Base-by-base conservation (phyloP, 2,329 filamentous ascomycete genomes). In the Zymoseptoria ardabiliae region DNA sequence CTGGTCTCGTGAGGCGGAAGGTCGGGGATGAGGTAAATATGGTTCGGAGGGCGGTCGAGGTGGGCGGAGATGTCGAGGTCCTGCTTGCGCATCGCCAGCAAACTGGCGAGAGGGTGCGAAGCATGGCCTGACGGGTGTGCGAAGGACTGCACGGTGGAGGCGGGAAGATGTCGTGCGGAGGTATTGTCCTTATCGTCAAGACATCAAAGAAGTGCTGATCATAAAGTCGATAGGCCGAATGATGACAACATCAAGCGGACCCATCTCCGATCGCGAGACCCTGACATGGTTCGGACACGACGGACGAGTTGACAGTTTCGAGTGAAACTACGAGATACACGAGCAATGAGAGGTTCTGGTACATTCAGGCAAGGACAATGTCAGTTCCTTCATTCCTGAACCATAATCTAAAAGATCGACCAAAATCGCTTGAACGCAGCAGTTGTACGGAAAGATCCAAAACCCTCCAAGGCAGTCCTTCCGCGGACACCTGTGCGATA, bases 1-100 rank as follows among this genome's bases (percentile, higher is more conserved):
- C 48, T 22, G 23, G 45, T 30, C 3, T 48, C n/a, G 56, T 56
- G 41, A 2, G 51, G 30, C 10, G 57, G n/a, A 28, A 7, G 13
- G 11, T 13, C 20, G 54, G n/a, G 52, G 23, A 21, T n/a, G 45
- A 51, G 58, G 57, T 52, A 61, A 62, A 61, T 22, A 60, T 63
- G 61, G 60, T 57, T 55, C 45, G n/a, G 50, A 51, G 50, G 13
- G 48, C 50, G 53, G 58, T 63, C 63, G 53, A 41, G 63, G 58
- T 61, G 59, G 59, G 65, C 63, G 58, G 65, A 67, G 55, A 61
- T 50, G 57, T 59, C 58, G 65, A 65, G 58, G 64, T 69, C 58
- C 54, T 68, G 61, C 62, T 68, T 68, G 66, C 66, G 62, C 68
- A 68, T 67, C 62, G 69, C 64, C 69, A 61, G 62, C 69, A 71